Conservation (phyloP, 768 basidiomycete species). For the Lactifluus volemus region DNA sequence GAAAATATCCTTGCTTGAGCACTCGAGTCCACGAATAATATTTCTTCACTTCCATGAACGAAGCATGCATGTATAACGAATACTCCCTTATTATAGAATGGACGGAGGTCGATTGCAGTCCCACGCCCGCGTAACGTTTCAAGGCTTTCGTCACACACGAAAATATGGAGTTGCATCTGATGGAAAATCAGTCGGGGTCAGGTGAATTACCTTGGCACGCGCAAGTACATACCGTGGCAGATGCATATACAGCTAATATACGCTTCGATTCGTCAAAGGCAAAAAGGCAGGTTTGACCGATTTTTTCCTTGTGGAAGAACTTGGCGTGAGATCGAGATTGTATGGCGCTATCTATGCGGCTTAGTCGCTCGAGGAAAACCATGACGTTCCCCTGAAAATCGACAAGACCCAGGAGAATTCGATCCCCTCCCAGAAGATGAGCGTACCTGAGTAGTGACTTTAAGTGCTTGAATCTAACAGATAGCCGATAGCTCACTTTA, state of each 20-base stretch:
- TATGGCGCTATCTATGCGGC: slow-evolving; percentile 1
- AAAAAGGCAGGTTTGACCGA: slow-evolving; percentile 37
- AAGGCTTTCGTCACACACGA: slow-evolving; percentile 39
- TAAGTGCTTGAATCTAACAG: not conserved
- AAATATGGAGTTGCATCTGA: slow-evolving; percentile 36
- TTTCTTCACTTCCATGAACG: slow-evolving; percentile 43
- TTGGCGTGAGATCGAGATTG: not conserved
- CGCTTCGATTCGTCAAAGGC: slow-evolving; percentile 47
- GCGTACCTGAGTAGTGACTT: not conserved
- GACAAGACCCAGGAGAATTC: slow-evolving; percentile 10
- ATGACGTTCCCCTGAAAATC: slow-evolving; percentile 7
- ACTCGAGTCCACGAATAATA: slow-evolving; percentile 40
- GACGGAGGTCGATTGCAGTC: slow-evolving; percentile 31
- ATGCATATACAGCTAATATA: slow-evolving; percentile 40
- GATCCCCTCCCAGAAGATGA: slow-evolving; percentile 14
- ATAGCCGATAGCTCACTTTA: not conserved
- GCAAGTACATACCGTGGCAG: slow-evolving; percentile 30
- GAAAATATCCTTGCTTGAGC: slow-evolving; percentile 44
- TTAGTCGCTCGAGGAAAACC: slow-evolving; percentile 10
- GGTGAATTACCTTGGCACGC: not conserved
- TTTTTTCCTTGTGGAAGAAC: slow-evolving; percentile 35
- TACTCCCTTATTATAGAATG: slow-evolving; percentile 33
- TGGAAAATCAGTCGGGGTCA: not conserved
- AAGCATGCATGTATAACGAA: slow-evolving; percentile 35
- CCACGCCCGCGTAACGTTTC: slow-evolving; percentile 35